These are phyloP conservation scores for Austroboletus festivus DNA, from an alignment of 768 basidiomycete genomes.

Conservation along the genomic window DNA sequence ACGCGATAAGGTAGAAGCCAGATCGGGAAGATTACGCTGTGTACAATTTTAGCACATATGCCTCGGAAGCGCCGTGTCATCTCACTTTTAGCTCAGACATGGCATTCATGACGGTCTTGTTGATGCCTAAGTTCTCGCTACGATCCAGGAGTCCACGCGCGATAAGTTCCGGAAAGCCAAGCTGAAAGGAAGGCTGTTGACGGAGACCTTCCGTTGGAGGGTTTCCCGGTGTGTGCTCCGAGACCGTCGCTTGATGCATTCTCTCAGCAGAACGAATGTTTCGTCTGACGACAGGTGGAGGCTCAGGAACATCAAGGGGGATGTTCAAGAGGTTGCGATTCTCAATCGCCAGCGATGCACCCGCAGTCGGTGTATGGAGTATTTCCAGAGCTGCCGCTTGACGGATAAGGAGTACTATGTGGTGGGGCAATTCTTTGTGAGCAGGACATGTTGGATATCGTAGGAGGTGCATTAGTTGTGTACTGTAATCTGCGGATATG, in stretches of 20 bases:
- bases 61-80: not conserved
- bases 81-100: conserved; percentile 74
- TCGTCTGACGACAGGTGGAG: conserved; percentile 37
- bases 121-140: conserved; percentile 79
- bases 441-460: conserved; percentile 65
- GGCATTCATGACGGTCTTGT: conserved; percentile 77
- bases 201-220: conserved; percentile 34
- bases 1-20: conserved; percentile 65
- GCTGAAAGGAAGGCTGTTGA: conserved; percentile 40
- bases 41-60: conserved; percentile 8
- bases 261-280: conserved; percentile 33
- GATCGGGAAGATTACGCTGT: conserved; percentile 83
- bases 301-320: conserved; percentile 59
- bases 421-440: conserved; percentile 44
- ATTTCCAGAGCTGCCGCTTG: conserved; percentile 82
- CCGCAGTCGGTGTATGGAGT: conserved; percentile 69
- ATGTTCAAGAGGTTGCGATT: conserved; percentile 78
- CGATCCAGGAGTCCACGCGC: conserved; percentile 70
- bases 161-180: conserved; percentile 68
- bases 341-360: conserved; percentile 76
- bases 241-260: conserved; percentile 25
- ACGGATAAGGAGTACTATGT: conserved; percentile 66
- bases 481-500: conserved; percentile 82
- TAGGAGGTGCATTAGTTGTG: conserved; percentile 77
- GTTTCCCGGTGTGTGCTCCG: conserved; percentile 17